Percentiles rank a stretch among this genome's conserved stretches.
These are phyloP conservation scores for Penicillium ucsense DNA, from an alignment of 495 filamentous ascomycete species.

Conservation along the genomic window DNA sequence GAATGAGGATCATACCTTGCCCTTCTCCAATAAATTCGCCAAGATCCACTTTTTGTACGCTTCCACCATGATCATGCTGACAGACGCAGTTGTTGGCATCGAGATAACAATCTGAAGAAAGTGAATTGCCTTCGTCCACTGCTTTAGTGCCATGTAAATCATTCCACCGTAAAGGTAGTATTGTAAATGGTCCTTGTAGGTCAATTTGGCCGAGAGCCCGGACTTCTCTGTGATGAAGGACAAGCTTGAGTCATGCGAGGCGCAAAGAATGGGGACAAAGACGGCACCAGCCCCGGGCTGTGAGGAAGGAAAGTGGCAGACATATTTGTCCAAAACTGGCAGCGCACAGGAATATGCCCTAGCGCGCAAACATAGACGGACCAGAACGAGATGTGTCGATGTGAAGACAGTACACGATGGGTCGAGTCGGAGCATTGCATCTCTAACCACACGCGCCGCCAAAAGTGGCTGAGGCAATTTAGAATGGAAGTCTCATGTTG, in stretches of 20 bases:
- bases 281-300: conserved; percentile 17
- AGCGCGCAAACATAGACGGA: conserved; percentile 48
- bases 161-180: conserved; percentile 74
- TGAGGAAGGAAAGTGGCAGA: conserved; percentile 53
- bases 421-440: conserved; percentile 64
- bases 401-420: conserved; percentile 63
- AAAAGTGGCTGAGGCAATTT: conserved; percentile 40
- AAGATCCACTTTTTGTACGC: conserved; percentile 92
- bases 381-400: conserved; percentile 51
- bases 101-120: conserved; percentile 62
- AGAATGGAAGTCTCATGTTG: not conserved
- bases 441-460: conserved; percentile 49
- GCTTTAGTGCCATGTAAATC: conserved; percentile 61
- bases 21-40: conserved; percentile 61
- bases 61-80: conserved; percentile 73
- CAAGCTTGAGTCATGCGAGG: conserved; percentile 21
- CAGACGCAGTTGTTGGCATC: conserved; percentile 46
- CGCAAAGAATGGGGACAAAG: conserved; percentile 14
- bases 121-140: conserved; percentile 63
- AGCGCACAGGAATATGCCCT: conserved; percentile 45
- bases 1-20: conserved; percentile 42
- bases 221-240: conserved; percentile 47
- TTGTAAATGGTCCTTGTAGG: conserved; percentile 50
- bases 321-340: conserved; percentile 58
- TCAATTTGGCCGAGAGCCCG: conserved; percentile 49